These are phyloP conservation scores for Lactarius sp. DNA, from an alignment of 768 basidiomycete genomes.

Conservation along the genomic window DNA sequence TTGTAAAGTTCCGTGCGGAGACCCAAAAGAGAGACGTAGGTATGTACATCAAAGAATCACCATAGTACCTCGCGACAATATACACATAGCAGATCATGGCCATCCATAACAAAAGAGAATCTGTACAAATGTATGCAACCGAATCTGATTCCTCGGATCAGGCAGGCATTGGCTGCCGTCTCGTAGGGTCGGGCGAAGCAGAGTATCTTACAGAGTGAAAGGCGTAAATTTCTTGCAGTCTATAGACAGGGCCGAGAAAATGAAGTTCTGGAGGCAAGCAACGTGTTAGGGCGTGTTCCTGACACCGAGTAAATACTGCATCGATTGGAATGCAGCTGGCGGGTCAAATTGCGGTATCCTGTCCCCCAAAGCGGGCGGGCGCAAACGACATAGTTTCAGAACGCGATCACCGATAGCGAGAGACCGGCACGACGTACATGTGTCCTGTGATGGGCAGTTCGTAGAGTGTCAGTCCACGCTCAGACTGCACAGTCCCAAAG, in stretches of 20 bases:
- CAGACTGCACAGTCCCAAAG: conserved; percentile 22
- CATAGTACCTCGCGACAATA: not conserved
- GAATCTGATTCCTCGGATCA: no score
- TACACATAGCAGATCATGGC: not conserved
- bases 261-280: no score
- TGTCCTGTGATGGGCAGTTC: conserved; percentile 24
- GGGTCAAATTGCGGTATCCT: conserved; percentile 25
- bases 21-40: not conserved
- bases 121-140: not conserved
- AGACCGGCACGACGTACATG: conserved; percentile 15
- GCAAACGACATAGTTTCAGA: not conserved
- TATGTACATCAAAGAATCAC: not conserved
- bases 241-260: not conserved
- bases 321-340: conserved; percentile 19
- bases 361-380: not conserved
- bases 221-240: no score
- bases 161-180: no score
- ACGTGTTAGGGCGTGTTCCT: conserved; percentile 2
- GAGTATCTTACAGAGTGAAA: no score
- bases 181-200: no score
- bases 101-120: not conserved
- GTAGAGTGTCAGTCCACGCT: conserved; percentile 24
- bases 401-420: not conserved
- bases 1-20: no score
- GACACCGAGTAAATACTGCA: conserved; percentile 19